Base-by-base conservation (phyloP, 306 rosid species). In the Acacia acuminata region DNA sequence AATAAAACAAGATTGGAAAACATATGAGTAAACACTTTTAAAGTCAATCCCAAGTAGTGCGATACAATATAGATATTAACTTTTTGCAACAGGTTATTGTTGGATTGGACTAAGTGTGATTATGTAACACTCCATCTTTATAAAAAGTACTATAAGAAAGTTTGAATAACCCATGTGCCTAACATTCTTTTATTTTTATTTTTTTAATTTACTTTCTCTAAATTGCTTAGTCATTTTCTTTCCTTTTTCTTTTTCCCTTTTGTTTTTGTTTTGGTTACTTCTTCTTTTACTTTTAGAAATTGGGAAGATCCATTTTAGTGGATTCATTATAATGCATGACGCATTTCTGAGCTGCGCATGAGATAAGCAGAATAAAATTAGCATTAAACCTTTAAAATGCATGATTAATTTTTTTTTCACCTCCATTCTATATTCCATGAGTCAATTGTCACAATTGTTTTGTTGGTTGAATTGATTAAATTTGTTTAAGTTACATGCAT, bases 251-350 rank as follows among this genome's bases (percentile, higher is more conserved):
- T 58, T 73, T 45, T n/a, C 3, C 50, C 71, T 84, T 55, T 43
- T 43, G n/a, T n/a, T 69, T 56, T 71, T 14, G 0, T 32, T 32
- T 32, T 32, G 1, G 30, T 78, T 69, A 75, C 42, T 6, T 19
- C 79, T 60, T 75, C 91, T 88, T 84, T 91, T 88, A 55, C 87
- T 85, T 89, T 87, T 81, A 25, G 71, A 42, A 82, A 73, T 78
- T 78, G 71, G 85, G 71, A 87, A 88, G 94, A 91, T 91, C 85
- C 82, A 55, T 83, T 90, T 85, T 85, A 85, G 92, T 91, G 94
- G 97, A 88, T 88, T 91, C 89, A 79, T 89, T 82, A 82, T 85
- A 85, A 86, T 80, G 92, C 91, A 85, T 91, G 91, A 89, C 77
- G 63, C 25, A 20, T 20, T 55, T 20, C n/a, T 55, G 1, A 55